Conservation (phyloP, 208 protist species). For the Leishmania martiniquensis region DNA sequence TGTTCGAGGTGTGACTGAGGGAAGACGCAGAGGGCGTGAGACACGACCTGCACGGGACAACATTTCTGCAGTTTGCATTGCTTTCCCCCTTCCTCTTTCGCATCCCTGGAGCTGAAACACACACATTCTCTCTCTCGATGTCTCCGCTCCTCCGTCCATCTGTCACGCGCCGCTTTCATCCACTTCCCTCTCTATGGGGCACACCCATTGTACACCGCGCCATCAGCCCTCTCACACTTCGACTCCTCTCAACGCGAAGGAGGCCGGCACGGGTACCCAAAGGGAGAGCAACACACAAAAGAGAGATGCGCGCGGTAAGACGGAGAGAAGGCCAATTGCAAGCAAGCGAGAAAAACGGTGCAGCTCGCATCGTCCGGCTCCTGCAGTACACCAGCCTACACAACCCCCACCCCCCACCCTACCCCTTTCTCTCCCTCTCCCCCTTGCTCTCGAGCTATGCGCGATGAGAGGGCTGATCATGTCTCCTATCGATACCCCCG, state of each 20-base stretch:
- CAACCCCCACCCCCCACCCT: neutral
- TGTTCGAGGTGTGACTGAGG: neutral
- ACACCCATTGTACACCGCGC: neutral
- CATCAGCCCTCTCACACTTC: neutral
- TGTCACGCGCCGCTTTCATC: too few species aligned
- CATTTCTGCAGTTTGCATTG: neutral
- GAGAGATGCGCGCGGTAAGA: neutral
- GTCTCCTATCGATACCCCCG: constrained; percentile 5
- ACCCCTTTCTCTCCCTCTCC: neutral
- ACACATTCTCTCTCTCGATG: neutral
- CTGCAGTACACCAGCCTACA: neutral
- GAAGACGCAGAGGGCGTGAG: neutral
- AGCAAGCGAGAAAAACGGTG: neutral
- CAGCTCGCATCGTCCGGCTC: neutral
- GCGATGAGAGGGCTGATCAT: neutral
- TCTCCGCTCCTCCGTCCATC: neutral
- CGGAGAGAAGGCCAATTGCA: neutral
- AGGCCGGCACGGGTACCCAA: too few species aligned
- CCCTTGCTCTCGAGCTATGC: neutral
- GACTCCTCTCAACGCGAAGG: too few species aligned
- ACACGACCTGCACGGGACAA: neutral
- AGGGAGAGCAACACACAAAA: too few species aligned
- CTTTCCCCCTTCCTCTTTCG: neutral
- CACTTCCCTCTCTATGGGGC: too few species aligned
- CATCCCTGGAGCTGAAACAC: neutral